Base-by-base conservation (phyloP, 2,329 filamentous ascomycete species). In the Plectosphaerella cucumerina region DNA sequence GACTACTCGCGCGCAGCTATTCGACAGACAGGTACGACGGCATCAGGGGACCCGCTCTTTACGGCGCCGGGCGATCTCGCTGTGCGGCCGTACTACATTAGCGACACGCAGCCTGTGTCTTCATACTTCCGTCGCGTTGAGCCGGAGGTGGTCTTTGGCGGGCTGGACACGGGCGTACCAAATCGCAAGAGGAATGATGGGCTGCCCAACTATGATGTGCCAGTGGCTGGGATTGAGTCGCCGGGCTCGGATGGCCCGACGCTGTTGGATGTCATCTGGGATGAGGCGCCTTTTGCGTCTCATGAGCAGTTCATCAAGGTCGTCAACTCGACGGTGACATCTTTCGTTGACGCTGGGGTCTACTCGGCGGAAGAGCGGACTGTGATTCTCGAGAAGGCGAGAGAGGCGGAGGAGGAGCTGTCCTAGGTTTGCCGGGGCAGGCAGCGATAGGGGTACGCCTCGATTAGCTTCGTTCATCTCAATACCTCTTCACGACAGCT, bases 51-150 rank as follows among this genome's bases (percentile, higher is more conserved):
- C 54, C 56, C 60, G 9, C 49, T 63, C 31, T 66, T 64, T 52
- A 57, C 56, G 31, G 54, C 46, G 3, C 48, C 50, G 1, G 44
- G 44, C 37, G 46, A 54, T 35, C 22, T 62, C 47, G 59, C 56
- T 2, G 59, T 50, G 52, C 57, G 64, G 6, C 64, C 63, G 2
- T 66, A 66, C 53, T 65, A 65, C 53, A 55, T 65, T 43, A 56
- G 59, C 42, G 63, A 65, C 49, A 45, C 52, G 20, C 59, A 64
- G 53, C 9, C 57, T 3, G 61, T 61, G 10, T 66, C 63, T 23
- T 60, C 63, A 23, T 65, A 66, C 50, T 65, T 65, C 58, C 59
- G 60, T 1, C 63, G 61, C 23, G 53, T 62, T 5, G 64, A 66
- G 53, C 59, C 63, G 34, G 48, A 21, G 2, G 62, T 66, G 1